Evolutionary conservation across 2,329 filamentous ascomycete species (phyloP).

Genomic region (Aspergillus luchuensis): DNA sequence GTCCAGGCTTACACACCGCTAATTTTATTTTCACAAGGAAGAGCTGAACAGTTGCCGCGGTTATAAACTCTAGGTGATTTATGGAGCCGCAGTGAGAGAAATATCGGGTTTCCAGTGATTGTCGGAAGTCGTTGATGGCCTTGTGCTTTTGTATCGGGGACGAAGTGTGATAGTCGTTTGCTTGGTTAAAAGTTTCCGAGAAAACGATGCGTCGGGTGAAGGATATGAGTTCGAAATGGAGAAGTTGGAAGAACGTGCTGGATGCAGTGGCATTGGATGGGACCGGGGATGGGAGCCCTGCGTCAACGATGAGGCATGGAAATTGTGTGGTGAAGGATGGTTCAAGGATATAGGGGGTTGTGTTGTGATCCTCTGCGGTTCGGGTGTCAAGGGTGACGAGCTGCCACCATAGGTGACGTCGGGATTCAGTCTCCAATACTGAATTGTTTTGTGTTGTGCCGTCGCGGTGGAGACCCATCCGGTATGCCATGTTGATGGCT

Average conservation of each 20-base stretch:
- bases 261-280: neutral
- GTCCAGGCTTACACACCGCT: slow-evolving; percentile 12
- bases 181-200: slow-evolving; percentile 20
- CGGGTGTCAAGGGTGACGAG: slow-evolving; percentile 23
- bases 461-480: slow-evolving; percentile 19
- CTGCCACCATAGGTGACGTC: slow-evolving; percentile 30
- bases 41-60: slow-evolving; percentile 14
- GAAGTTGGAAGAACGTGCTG: slow-evolving; percentile 28
- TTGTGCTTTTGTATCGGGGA: slow-evolving; percentile 18
- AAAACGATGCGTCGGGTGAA: slow-evolving; percentile 27
- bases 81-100: slow-evolving; percentile 18
- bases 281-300: neutral
- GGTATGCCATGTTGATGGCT: slow-evolving; percentile 17
- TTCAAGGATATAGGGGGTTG: slow-evolving; percentile 16
- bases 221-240: slow-evolving; percentile 23
- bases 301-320: slow-evolving; percentile 20
- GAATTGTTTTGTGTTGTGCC: neutral
- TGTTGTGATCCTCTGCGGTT: slow-evolving; percentile 18
- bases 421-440: slow-evolving; percentile 25
- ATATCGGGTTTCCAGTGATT: slow-evolving; percentile 19
- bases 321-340: slow-evolving; percentile 16
- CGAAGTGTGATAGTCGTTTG: slow-evolving; percentile 21
- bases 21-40: slow-evolving; percentile 21
- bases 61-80: slow-evolving; percentile 21
- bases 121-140: slow-evolving; percentile 21